phyloP scores from a whole-genome alignment of 1,139 yeast species.

The Candida sp. region DNA sequence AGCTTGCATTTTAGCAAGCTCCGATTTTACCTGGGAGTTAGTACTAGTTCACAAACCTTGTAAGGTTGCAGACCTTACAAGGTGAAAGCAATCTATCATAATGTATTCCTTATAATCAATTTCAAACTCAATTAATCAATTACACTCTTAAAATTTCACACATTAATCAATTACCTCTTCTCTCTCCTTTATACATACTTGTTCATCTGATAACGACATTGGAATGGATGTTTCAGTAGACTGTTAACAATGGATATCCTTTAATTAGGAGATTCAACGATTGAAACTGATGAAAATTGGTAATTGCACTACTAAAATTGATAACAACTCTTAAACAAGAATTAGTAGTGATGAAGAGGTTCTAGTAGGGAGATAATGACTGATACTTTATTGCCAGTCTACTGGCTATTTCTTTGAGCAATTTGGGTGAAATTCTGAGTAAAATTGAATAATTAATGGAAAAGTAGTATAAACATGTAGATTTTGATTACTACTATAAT shows the following conservation, averaged over 20 bases:
- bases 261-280: slow-evolving; percentile 1
- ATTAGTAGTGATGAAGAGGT: not conserved
- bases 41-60: not conserved
- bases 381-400: no score
- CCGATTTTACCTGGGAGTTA: slow-evolving; percentile 74
- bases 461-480: no score
- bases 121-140: not conserved
- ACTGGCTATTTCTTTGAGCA: no score
- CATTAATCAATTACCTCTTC: not conserved
- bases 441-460: no score
- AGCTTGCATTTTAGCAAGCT: slow-evolving; percentile 96
- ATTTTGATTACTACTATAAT: no score
- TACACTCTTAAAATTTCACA: not conserved
- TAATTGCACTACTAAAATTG: not conserved
- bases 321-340: not conserved
- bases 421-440: no score
- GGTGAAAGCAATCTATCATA: no score
- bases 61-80: no score
- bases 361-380: not conserved
- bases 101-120: no score
- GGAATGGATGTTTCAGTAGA: not conserved
- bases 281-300: not conserved
- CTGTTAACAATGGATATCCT: not conserved
- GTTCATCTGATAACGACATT: slow-evolving; percentile 47
- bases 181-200: slow-evolving; percentile 27